These are phyloP conservation scores for Podaxis sp. DNA, from an alignment of 768 basidiomycete genomes.

Conservation along the genomic window DNA sequence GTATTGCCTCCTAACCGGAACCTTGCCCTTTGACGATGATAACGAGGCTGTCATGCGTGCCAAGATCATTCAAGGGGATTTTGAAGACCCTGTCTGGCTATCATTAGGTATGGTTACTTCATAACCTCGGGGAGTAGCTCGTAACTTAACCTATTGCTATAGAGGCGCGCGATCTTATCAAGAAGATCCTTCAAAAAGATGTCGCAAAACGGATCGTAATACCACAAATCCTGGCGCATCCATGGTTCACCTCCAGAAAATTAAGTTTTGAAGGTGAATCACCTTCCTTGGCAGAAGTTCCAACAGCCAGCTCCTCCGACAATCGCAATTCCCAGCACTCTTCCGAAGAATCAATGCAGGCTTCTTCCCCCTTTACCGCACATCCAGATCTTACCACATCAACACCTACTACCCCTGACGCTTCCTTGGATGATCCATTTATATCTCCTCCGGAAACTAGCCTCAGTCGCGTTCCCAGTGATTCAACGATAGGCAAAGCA, in stretches of 20 bases:
- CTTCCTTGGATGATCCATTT: conserved; percentile 45
- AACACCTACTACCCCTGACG: conserved; percentile 58
- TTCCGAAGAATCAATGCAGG: conserved; percentile 55
- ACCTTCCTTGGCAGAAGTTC: conserved; percentile 24
- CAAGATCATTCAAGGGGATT: conserved; percentile 82
- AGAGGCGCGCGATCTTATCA: conserved; percentile 88
- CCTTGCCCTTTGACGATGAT: conserved; percentile 88
- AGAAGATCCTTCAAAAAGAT: conserved; percentile 75
- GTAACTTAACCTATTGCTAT: conserved; percentile 18
- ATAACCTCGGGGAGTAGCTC: not conserved
- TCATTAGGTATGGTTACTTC: conserved; percentile 60
- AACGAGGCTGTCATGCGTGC: conserved; percentile 80
- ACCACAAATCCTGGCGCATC: conserved; percentile 79
- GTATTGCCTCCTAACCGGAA: conserved; percentile 86
- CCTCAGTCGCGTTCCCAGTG: conserved; percentile 54
- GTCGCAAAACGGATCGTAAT: conserved; percentile 75
- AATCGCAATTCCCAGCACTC: conserved; percentile 37
- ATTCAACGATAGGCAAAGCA: conserved; percentile 57
- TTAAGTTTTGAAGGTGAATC: conserved; percentile 35
- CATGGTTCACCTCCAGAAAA: conserved; percentile 71
- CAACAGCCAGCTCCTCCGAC: conserved; percentile 21
- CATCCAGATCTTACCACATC: conserved; percentile 41
- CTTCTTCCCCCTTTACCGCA: conserved; percentile 45
- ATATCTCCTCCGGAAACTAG: conserved; percentile 26
- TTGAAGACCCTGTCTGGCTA: conserved; percentile 92